These are phyloP conservation scores for Suillus sp. DNA, from an alignment of 768 basidiomycete species.

Conservation along the genomic window DNA sequence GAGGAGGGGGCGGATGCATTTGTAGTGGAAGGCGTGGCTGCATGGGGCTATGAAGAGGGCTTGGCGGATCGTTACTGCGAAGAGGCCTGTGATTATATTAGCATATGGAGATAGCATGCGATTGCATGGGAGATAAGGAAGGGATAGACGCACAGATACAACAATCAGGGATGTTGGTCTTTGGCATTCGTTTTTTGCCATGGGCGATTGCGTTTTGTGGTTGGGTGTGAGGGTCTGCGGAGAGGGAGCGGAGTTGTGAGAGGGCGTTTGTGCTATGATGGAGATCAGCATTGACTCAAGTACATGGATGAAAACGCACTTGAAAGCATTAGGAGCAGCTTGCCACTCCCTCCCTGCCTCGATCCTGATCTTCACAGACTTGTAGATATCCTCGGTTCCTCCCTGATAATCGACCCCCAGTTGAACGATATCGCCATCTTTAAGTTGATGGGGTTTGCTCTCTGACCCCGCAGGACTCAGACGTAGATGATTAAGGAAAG, in stretches of 20 bases:
- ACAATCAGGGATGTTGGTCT: constrained; percentile 71
- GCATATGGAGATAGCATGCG: constrained; percentile 10
- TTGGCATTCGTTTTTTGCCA: constrained; percentile 33
- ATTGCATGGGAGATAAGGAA: constrained; percentile 1
- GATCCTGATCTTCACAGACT: constrained; percentile 94
- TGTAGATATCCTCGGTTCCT: constrained; percentile 95
- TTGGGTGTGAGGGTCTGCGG: constrained; percentile 38
- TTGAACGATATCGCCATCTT: constrained; percentile 93
- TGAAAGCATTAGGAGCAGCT: constrained; percentile 85
- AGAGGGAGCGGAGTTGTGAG: constrained; percentile 77
- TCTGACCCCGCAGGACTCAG: constrained; percentile 83
- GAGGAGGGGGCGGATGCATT: constrained; percentile 92
- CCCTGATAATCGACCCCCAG: constrained; percentile 98
- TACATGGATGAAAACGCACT: constrained; percentile 32
- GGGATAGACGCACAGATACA: constrained; percentile 76
- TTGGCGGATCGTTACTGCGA: constrained; percentile 91
- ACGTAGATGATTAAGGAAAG: constrained; percentile 93
- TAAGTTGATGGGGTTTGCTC: constrained; percentile 73
- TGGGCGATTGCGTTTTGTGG: constrained; percentile 16
- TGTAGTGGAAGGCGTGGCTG: constrained; percentile 95
- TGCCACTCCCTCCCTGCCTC: constrained; percentile 95
- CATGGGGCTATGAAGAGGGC: constrained; percentile 98
- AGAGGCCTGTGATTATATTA: constrained; percentile 50
- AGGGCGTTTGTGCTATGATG: constrained; percentile 66
- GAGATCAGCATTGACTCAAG: background rate